These are phyloP conservation scores for Aspergillus cristatus DNA, from an alignment of 495 filamentous ascomycete genomes.

Conservation along the genomic window DNA sequence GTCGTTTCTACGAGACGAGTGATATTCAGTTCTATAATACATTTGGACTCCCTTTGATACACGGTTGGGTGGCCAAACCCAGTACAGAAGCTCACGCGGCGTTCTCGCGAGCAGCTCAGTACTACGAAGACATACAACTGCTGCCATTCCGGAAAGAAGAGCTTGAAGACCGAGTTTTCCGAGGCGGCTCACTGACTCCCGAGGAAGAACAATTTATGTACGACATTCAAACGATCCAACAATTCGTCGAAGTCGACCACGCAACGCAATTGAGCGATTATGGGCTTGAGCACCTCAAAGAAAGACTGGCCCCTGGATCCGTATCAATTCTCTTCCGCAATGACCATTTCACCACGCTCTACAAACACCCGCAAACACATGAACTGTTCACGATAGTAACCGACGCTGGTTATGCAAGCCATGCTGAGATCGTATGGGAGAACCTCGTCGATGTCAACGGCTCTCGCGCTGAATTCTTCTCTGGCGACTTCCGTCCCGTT, in stretches of 20 bases:
- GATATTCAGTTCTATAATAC: slow-evolving; percentile 83
- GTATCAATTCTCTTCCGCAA: slow-evolving; percentile 91
- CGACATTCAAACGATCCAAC: slow-evolving; percentile 73
- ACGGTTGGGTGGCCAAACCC: slow-evolving; percentile 76
- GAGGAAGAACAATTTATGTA: slow-evolving; percentile 67
- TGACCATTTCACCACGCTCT: slow-evolving; percentile 90
- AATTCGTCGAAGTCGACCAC: slow-evolving; percentile 60
- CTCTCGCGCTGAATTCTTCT: slow-evolving; percentile 71
- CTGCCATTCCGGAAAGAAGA: slow-evolving; percentile 82
- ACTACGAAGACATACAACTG: slow-evolving; percentile 85
- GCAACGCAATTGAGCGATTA: slow-evolving; percentile 80
- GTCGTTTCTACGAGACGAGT: slow-evolving; percentile 69
- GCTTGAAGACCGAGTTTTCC: slow-evolving; percentile 66
- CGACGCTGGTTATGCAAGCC: slow-evolving; percentile 77
- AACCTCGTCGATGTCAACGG: slow-evolving; percentile 81
- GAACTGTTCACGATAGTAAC: slow-evolving; percentile 77
- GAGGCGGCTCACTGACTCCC: slow-evolving; percentile 33
- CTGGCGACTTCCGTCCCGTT: slow-evolving; percentile 84
- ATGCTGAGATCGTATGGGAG: slow-evolving; percentile 95
- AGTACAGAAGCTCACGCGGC: slow-evolving; percentile 54
- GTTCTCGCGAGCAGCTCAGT: slow-evolving; percentile 61
- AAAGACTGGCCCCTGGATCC: slow-evolving; percentile 57
- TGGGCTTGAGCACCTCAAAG: slow-evolving; percentile 63
- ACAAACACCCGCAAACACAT: slow-evolving; percentile 63
- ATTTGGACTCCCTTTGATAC: slow-evolving; percentile 81